These are phyloP conservation scores for Aspergillus nidulans DNA, from an alignment of 495 filamentous ascomycete species.

Conservation along the genomic window DNA sequence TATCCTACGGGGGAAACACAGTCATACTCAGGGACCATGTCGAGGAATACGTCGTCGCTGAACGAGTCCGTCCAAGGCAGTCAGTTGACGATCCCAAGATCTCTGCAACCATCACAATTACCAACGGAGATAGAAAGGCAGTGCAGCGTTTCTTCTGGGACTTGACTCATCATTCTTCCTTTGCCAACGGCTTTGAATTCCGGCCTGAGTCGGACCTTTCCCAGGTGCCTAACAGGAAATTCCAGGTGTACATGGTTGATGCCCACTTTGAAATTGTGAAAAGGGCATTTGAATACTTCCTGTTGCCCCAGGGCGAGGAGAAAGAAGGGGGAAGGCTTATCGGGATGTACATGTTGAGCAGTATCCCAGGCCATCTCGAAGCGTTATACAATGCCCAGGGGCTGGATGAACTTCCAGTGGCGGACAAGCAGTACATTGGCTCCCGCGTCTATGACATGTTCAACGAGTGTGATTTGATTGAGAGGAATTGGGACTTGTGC, in stretches of 20 bases:
- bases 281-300: constrained; percentile 15
- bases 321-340: not conserved
- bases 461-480: constrained; percentile 14
- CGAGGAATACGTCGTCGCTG: constrained; percentile 12
- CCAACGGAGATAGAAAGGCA: constrained; percentile 18
- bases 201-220: not conserved
- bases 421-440: constrained; percentile 24
- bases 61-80: constrained; percentile 14
- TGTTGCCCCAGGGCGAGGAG: not conserved
- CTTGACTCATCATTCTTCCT: constrained; percentile 16
- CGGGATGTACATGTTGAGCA: constrained; percentile 4
- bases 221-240: not conserved
- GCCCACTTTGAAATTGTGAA: constrained; percentile 20
- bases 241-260: constrained; percentile 21
- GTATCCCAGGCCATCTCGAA: constrained; percentile 14
- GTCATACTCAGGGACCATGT: constrained; percentile 16
- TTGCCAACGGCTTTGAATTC: constrained; percentile 9
- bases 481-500: constrained; percentile 19
- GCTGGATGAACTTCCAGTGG: constrained; percentile 15
- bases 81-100: constrained; percentile 20
- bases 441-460: constrained; percentile 20
- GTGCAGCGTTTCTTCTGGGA: constrained; percentile 23
- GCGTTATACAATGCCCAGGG: constrained; percentile 12
- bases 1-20: no score
- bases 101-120: constrained; percentile 20